Evolutionary conservation across 2,329 filamentous ascomycete species (phyloP), one percentile per base, ranked within the genome.

Genomic region (Diplodia mutila): DNA sequence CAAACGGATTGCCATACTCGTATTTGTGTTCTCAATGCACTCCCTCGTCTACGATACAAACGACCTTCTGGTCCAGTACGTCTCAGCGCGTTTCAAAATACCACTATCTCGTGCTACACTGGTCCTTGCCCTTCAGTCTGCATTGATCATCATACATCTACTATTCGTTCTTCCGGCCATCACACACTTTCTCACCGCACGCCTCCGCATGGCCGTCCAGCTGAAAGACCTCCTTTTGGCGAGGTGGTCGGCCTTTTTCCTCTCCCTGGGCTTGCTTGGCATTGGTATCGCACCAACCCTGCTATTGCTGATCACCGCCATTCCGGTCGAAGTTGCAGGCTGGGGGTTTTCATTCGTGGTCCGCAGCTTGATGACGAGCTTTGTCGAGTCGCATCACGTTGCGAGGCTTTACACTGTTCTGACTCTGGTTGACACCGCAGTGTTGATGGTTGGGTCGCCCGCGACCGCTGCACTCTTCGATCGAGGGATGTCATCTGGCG

Each of bases 351-450:
- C 72, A 0, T 71, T 82, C 0, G 72, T 86, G 1, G 73, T 84
- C 21, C 80, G 86, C 39, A 84, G 82, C 3, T 74, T 88, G 7
- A 73, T 87, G n/a, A 86, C 84, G 53, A 80, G 81, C 11, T 72
- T 87, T 12, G 83, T 88, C 14, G 84, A 86, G 70, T 79, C 82
- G 25, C 81, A 85, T 68, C 83, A 86, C 4, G 79, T 87, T 14
- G 86, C 84, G 25, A 82, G 83, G 0, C 76, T 87, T 27, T 88
- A 87, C 72, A 84, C 83, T 4, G 76, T 85, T 4, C 77, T 88
- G 11, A 80, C 81, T 2, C 78, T 86, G 27, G 72, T 85, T 37
- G 85, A 88, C 69, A 83, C 80, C 9, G 49, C 82, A 12, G 83
- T 85, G n/a, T 70, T 81, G 1, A 80, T 86, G 68, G 59, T 83